Evolutionary conservation across 2,329 filamentous ascomycete genomes (phyloP).

Genomic region (Harringtonia aguacate): DNA sequence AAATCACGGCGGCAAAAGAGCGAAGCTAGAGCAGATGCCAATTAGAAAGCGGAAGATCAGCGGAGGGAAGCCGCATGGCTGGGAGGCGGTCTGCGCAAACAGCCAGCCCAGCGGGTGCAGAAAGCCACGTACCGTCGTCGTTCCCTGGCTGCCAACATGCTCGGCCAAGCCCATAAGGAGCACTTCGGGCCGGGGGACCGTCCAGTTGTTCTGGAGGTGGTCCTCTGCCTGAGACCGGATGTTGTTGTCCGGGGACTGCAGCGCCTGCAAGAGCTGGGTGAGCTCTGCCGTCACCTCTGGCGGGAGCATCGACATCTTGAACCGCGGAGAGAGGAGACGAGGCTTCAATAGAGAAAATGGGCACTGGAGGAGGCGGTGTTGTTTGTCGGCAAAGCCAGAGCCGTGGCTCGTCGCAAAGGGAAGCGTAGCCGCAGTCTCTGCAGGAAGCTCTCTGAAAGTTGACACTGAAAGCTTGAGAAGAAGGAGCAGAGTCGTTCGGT

Average conservation of each 20-base stretch:
- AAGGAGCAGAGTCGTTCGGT: too few relatives aligned
- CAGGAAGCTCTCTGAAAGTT: not conserved
- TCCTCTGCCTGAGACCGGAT: slow-evolving; percentile 81
- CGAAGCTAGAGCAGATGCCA: slow-evolving; percentile 50
- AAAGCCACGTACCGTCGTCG: slow-evolving; percentile 50
- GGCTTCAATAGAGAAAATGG: not conserved
- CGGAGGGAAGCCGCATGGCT: too few relatives aligned
- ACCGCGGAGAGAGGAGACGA: not conserved
- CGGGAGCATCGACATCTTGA: slow-evolving; percentile 71
- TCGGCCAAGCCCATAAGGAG: slow-evolving; percentile 90
- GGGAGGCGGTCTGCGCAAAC: too few relatives aligned
- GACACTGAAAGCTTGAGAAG: too few relatives aligned
- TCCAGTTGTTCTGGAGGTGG: slow-evolving; percentile 85
- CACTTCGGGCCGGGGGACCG: slow-evolving; percentile 67
- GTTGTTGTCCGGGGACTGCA: slow-evolving; percentile 83
- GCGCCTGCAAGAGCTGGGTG: slow-evolving; percentile 72
- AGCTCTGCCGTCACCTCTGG: slow-evolving; percentile 78
- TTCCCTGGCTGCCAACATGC: slow-evolving; percentile 71
- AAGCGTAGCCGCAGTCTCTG: not conserved
- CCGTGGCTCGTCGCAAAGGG: slow-evolving; percentile 3
- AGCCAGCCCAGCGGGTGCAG: not conserved
- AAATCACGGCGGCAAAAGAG: slow-evolving; percentile 87
- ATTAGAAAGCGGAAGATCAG: not conserved
- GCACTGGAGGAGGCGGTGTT: not conserved
- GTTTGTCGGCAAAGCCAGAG: slow-evolving; percentile 1